These are phyloP conservation scores for Flaveria floridana DNA, from an alignment of 140 eudicot genomes.

Conservation along the genomic window DNA sequence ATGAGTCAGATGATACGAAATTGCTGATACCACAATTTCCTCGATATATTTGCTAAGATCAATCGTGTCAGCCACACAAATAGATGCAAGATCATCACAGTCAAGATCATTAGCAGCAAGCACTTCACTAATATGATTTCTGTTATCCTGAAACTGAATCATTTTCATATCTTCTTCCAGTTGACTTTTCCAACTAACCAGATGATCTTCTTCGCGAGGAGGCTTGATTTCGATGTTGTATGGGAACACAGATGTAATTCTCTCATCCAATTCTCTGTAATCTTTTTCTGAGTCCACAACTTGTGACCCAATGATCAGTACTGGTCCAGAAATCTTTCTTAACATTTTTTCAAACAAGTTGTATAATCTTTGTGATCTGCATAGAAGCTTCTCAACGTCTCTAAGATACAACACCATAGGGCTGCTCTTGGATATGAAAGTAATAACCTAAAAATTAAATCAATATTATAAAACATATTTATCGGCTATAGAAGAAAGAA, in stretches of 20 bases:
- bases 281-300: conserved; percentile 51
- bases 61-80: conserved; percentile 69
- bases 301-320: conserved; percentile 77
- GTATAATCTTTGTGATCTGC: conserved; percentile 65
- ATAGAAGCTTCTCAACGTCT: conserved; percentile 82
- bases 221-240: conserved; percentile 81
- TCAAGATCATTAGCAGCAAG: conserved; percentile 88
- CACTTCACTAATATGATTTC: conserved; percentile 80
- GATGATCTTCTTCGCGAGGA: conserved; percentile 74
- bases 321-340: conserved; percentile 59
- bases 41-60: conserved; percentile 69
- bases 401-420: conserved; percentile 75
- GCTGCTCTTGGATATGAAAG: conserved; percentile 53
- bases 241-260: conserved; percentile 69
- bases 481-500: neutral
- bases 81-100: conserved; percentile 76
- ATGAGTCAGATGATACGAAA: conserved; percentile 77
- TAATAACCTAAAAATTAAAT: conserved; percentile 52
- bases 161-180: conserved; percentile 90
- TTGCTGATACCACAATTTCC: conserved; percentile 90
- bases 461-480: conserved; percentile 39
- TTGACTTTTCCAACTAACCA: conserved; percentile 85
- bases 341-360: conserved; percentile 75
- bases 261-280: conserved; percentile 57
- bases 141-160: conserved; percentile 77